Evolutionary conservation across 257 asterid species (phyloP).

Genomic region (Rehmannia glutinosa): DNA sequence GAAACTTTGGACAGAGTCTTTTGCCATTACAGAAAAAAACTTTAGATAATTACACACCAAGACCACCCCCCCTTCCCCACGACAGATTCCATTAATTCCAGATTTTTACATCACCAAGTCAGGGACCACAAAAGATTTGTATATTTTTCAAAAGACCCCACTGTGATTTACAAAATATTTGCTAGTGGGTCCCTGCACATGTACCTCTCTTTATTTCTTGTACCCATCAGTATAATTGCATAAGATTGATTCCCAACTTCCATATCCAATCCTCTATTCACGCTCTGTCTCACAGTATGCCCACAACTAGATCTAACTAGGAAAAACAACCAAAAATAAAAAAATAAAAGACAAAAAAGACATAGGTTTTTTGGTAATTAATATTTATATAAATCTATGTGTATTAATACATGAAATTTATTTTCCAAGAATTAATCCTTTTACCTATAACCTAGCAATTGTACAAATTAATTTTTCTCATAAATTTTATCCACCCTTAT

Average conservation of each 20-base stretch:
- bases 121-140: slow-evolving; percentile 61
- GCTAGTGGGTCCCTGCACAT: slow-evolving; percentile 39
- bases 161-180: slow-evolving; percentile 37
- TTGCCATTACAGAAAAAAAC: slow-evolving; percentile 10
- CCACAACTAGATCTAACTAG: slow-evolving; percentile 11
- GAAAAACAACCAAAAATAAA: too few species aligned
- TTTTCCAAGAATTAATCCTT: too few species aligned
- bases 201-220: slow-evolving; percentile 36
- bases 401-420: too few species aligned
- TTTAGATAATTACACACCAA: slow-evolving; percentile 19
- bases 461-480: too few species aligned
- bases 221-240: slow-evolving; percentile 37
- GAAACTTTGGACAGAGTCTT: slow-evolving; percentile 18
- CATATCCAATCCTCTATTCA: slow-evolving; percentile 34
- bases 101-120: slow-evolving; percentile 22
- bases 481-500: too few species aligned
- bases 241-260: slow-evolving; percentile 26
- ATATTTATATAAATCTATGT: too few species aligned
- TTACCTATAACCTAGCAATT: too few species aligned
- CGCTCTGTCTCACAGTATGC: slow-evolving; percentile 27
- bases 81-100: slow-evolving; percentile 26
- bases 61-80: slow-evolving; percentile 2
- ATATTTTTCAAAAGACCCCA: slow-evolving; percentile 35
- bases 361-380: too few species aligned
- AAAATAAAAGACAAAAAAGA: too few species aligned